phyloP scores from a whole-genome alignment of 768 basidiomycete genomes.

The Boletus bicolor region DNA sequence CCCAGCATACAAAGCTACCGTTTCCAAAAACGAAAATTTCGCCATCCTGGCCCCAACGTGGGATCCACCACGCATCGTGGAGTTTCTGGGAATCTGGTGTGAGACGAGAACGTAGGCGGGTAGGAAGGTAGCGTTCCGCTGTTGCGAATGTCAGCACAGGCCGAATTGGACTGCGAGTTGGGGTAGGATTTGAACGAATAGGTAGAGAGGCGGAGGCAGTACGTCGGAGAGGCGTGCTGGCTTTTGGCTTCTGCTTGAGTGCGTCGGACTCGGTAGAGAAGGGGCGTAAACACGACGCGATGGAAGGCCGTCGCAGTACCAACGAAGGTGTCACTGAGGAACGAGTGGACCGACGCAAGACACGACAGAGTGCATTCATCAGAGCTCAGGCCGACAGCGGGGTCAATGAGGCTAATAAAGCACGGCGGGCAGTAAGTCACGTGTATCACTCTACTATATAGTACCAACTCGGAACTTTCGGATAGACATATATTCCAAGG shows the following conservation, averaged over 20 bases:
- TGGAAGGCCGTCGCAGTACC: not conserved
- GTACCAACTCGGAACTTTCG: not conserved
- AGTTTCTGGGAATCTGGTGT: conserved; percentile 55
- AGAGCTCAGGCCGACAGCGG: too few relatives aligned
- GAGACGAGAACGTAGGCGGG: conserved; percentile 55
- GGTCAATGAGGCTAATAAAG: not conserved
- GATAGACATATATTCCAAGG: not conserved
- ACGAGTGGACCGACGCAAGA: conserved; percentile 1
- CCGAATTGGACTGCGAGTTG: conserved; percentile 76
- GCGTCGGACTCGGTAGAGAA: conserved; percentile 21
- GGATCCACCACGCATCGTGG: conserved; percentile 80
- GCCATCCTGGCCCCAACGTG: conserved; percentile 66
- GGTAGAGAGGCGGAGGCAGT: conserved; percentile 83
- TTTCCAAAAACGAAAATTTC: conserved; percentile 89
- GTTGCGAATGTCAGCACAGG: conserved; percentile 81
- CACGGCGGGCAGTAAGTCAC: conserved; percentile 7
- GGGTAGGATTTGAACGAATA: conserved; percentile 82
- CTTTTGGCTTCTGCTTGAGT: conserved; percentile 71
- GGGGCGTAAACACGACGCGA: conserved; percentile 4
- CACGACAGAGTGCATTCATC: conserved; percentile 20
- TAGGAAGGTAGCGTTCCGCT: conserved; percentile 73
- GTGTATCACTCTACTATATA: not conserved
- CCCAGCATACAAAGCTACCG: conserved; percentile 91
- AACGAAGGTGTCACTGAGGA: not conserved
- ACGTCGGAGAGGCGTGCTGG: conserved; percentile 74